Base-by-base conservation (phyloP, 176 grass and related monocot species). In the Triticum dicoccoides region DNA sequence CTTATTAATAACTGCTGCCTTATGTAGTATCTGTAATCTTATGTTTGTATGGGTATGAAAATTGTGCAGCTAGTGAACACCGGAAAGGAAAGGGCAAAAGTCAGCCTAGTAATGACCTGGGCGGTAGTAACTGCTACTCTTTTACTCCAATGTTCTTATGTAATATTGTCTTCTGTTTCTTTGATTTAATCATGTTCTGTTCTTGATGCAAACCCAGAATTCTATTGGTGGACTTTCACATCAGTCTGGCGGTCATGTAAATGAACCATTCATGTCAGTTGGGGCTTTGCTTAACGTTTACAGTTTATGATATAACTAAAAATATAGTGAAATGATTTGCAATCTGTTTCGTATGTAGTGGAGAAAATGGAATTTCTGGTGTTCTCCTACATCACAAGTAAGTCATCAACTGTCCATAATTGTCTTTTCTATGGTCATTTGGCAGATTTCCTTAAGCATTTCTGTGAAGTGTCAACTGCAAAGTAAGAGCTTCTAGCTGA, bases 371-470 rank as follows among this genome's bases (percentile, higher is more conserved):
- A 83, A 80, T 98, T 61, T 95, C 93, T 88, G 93, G 96, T 17
- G 93, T 94, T 71, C 96, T 98, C 91, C 90, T 98, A 64, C 91
- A 98, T 94, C 96, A 98, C 90, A 98, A 98, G 96, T 85, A 98
- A 91, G 93, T 98, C 71, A 45, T 81, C 75, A 69, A 84, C 41
- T 80, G 10, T 76, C 85, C 15, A 85, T 91, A 82, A 21, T 69
- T 91, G 35, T 75, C 84, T 58, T 89, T 83, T n/a, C 29, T 72
- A 56, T 83, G 83, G 41, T 65, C 86, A 30, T 87, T 85, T 88
- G 47, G 29, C 32, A 54, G 32, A 67, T 85, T 66, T 70, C 34
- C 64, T 86, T 85, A 32, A 82, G 23, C 52, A 71, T 89, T 89
- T 74, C 3, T 18, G 17, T 58, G 24, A 69, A 65, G 29, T 90